A percentile compares a stretch with the other conserved stretches of the same genome.
phyloP scores from a whole-genome alignment of 2,329 filamentous ascomycete genomes.

The Sarocladiaceae sp. region DNA sequence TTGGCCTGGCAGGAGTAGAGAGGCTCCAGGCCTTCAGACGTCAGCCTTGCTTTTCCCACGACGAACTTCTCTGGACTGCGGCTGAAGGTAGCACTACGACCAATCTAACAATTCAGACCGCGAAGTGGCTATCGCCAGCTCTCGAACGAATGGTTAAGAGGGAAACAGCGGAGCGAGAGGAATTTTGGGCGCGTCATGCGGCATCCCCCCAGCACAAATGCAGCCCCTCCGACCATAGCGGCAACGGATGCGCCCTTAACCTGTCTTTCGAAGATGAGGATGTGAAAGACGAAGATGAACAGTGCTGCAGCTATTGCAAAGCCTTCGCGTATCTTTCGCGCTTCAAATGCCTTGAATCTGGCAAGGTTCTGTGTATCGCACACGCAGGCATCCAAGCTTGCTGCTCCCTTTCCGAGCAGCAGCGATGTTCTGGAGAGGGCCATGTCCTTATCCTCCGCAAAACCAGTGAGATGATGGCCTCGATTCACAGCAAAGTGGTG shows the following conservation, averaged over 20 bases:
- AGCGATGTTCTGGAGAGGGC: conserved; percentile 64
- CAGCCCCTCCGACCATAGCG: conserved; percentile 34
- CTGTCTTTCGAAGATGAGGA: conserved; percentile 68
- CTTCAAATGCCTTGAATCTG: conserved; percentile 77
- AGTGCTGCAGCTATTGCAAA: conserved; percentile 92
- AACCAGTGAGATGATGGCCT: conserved; percentile 63
- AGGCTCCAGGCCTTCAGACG: conserved; percentile 82
- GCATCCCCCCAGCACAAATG: conserved; percentile 52
- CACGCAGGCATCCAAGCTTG: conserved; percentile 80
- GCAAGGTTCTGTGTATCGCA: conserved; percentile 75
- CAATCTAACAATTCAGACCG: conserved; percentile 72
- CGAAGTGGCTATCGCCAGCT: conserved; percentile 91
- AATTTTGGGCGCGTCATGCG: conserved; percentile 64
- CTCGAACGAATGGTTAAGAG: conserved; percentile 72
- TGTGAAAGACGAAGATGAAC: conserved; percentile 86
- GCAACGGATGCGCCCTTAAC: conserved; percentile 53
- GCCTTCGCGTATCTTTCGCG: conserved; percentile 86
- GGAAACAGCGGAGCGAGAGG: conserved; percentile 64
- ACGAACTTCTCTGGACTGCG: conserved; percentile 89
- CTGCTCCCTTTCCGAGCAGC: conserved; percentile 63
- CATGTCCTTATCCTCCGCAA: conserved; percentile 78
- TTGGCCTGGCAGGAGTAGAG: conserved; percentile 80
- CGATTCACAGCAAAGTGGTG: conserved; percentile 68
- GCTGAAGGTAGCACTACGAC: conserved; percentile 69
- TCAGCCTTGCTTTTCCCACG: conserved; percentile 95